Percentiles rank a stretch among this genome's conserved stretches.
Evolutionary conservation across 2,329 filamentous ascomycete species (phyloP).

Genomic region (Lasiodiplodia sp.): DNA sequence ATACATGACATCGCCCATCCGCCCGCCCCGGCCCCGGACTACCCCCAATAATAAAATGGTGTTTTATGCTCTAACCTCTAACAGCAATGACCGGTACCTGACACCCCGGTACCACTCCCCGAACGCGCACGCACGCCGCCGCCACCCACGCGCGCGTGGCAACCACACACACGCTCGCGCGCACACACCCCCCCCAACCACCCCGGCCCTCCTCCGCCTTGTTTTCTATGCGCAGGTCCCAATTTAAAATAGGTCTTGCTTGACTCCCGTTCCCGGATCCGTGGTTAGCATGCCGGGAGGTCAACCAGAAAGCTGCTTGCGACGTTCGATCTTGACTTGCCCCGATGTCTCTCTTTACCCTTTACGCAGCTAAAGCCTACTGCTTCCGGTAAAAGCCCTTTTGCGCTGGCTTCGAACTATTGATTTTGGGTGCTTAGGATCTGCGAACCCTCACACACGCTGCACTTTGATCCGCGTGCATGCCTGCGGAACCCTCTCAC

Average conservation of each 20-base stretch:
- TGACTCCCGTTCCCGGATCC: not conserved
- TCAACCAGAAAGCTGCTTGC: slow-evolving; percentile 13
- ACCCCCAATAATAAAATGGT: not conserved
- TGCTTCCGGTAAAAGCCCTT: no score
- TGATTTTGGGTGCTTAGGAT: no score
- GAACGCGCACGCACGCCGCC: not conserved
- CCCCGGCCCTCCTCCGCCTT: not conserved
- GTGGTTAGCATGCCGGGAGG: slow-evolving; percentile 22
- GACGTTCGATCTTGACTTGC: slow-evolving; percentile 12
- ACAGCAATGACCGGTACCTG: not conserved
- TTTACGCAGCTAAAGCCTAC: not conserved
- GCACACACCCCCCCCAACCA: not conserved
- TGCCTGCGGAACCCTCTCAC: no score
- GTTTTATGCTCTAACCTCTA: not conserved
- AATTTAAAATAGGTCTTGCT: not conserved
- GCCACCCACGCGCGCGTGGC: not conserved
- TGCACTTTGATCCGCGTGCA: no score
- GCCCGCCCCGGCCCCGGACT: not conserved
- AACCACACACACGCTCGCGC: not conserved
- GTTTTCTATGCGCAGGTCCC: not conserved
- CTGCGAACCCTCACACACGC: no score
- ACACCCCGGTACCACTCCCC: not conserved
- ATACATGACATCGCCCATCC: not conserved
- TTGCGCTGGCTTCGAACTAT: no score
- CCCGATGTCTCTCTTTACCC: not conserved